Conservation (phyloP, 768 basidiomycete species). For the Pisolithus sp. region DNA sequence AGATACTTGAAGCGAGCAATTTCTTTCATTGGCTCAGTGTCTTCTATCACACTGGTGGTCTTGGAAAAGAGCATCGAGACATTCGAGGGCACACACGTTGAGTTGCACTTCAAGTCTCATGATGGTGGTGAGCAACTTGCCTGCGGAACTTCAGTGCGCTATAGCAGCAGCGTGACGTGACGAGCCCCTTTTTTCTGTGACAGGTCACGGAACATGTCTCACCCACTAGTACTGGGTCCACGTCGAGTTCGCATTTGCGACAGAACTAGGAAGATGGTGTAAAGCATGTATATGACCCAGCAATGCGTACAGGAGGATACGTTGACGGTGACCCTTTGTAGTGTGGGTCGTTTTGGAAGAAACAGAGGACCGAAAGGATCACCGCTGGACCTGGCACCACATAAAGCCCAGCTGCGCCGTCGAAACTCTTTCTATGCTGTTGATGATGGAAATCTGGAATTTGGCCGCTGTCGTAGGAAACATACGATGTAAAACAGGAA, state of each 20-base stretch:
- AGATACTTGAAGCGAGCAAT: neutral
- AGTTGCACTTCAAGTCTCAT: too few relatives aligned
- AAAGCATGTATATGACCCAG: neutral
- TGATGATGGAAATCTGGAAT: too few relatives aligned
- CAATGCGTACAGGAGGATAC: neutral
- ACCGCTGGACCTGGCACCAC: too few relatives aligned
- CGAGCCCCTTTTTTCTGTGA: slow-evolving; percentile 6
- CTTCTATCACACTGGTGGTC: slow-evolving; percentile 5
- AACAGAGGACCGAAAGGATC: too few relatives aligned
- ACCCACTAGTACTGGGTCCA: too few relatives aligned
- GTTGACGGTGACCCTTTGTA: too few relatives aligned
- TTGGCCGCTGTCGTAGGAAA: too few relatives aligned
- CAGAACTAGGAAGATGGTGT: neutral
- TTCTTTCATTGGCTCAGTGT: neutral
- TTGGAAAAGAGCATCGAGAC: slow-evolving; percentile 2
- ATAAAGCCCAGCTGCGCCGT: too few relatives aligned
- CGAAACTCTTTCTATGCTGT: too few relatives aligned
- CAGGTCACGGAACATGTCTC: neutral
- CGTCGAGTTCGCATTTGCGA: neutral
- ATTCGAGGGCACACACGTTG: neutral
- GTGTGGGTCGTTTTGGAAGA: too few relatives aligned
- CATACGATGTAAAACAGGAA: too few relatives aligned
- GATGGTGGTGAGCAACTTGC: neutral
- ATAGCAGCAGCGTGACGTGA: slow-evolving; percentile 3
- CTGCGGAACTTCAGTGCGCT: neutral